Evolutionary conservation across 2,329 filamentous ascomycete genomes (phyloP), one percentile per base, ranked within the genome.

Genomic region (Clonostachys rhizophaga): DNA sequence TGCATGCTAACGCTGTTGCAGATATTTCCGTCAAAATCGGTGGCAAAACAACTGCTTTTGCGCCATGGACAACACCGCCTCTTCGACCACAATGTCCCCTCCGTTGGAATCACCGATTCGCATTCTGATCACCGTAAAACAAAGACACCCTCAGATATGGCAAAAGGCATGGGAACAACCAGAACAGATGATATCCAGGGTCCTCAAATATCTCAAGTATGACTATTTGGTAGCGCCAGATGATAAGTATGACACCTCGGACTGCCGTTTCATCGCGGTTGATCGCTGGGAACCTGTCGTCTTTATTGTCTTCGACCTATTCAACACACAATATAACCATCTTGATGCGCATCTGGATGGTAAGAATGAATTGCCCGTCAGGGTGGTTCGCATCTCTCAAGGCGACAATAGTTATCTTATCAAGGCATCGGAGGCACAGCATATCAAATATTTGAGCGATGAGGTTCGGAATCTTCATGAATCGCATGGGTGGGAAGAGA

Each of bases 261-360:
- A 44, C 16, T 48, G 46, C 30, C 42, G 42, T 34, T 44, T 48
- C 20, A 44, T 48, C 11, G 46, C 42, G 7, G 46, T 48, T 6
- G 42, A 48, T 34, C 41, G 42, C 13, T 48, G 36, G 42, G 46
- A 48, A 17, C 14, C 34, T 34, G 12, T 14, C 8, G 30, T 45
- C 46, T 45, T 48, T 20, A 44, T 48, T 39, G 45, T 48, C 24
- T 48, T 16, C 17, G 42, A 48, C 42, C 36, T 48, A 37, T 48
- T 45, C 24, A 44, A 48, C 35, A 13, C 18, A 11, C n/a, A 18
- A 20, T 44, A 48, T 40, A 35, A 44, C 34, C 18, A 33, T 41
- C 17, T n/a, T 17, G 35, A 48, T 40, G 36, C 42, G n/a, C 42
- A 44, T 41, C 20, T 48, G 14, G 35, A 24, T 39, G 42, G 46